Evolutionary conservation across 371 early-diverging fungal species (phyloP).

Genomic region (Mucor sp.): DNA sequence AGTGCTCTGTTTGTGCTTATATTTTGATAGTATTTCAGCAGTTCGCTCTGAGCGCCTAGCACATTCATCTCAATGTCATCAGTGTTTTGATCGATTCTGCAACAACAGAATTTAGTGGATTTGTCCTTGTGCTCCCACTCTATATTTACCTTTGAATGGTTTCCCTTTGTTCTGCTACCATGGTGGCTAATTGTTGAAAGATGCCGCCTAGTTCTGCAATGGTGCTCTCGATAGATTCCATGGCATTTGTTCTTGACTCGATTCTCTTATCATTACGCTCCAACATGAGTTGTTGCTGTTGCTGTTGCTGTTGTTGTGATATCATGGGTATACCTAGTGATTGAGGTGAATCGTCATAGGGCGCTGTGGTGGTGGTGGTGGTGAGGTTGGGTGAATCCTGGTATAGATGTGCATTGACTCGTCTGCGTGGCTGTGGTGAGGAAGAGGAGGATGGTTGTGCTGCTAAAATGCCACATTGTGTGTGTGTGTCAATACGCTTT

Average conservation of each 20-base stretch:
- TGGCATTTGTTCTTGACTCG: constrained; percentile 86
- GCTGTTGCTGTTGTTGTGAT: constrained; percentile 58
- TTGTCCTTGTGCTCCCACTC: neutral
- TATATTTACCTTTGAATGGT: constrained; percentile 76
- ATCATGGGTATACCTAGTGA: constrained; percentile 56
- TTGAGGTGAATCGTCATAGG: constrained; percentile 42
- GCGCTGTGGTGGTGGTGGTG: constrained; percentile 16
- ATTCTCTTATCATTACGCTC: constrained; percentile 70
- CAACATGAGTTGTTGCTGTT: constrained; percentile 56
- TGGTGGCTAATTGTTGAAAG: constrained; percentile 90
- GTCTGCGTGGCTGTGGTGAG: constrained; percentile 50
- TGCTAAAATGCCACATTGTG: neutral
- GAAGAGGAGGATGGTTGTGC: constrained; percentile 46
- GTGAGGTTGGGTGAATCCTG: constrained; percentile 1
- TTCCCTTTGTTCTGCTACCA: constrained; percentile 96
- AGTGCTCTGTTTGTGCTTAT: constrained; percentile 94
- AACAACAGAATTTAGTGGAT: neutral
- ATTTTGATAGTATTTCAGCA: constrained; percentile 87
- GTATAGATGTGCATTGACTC: constrained; percentile 17
- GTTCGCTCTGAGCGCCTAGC: constrained; percentile 86
- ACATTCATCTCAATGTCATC: constrained; percentile 93
- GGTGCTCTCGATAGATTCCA: constrained; percentile 94
- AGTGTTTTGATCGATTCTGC: constrained; percentile 93
- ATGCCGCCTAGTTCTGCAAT: constrained; percentile 97
- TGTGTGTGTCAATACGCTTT: no score